Conservation (phyloP, 345 rosid species). For the Populus alba region DNA sequence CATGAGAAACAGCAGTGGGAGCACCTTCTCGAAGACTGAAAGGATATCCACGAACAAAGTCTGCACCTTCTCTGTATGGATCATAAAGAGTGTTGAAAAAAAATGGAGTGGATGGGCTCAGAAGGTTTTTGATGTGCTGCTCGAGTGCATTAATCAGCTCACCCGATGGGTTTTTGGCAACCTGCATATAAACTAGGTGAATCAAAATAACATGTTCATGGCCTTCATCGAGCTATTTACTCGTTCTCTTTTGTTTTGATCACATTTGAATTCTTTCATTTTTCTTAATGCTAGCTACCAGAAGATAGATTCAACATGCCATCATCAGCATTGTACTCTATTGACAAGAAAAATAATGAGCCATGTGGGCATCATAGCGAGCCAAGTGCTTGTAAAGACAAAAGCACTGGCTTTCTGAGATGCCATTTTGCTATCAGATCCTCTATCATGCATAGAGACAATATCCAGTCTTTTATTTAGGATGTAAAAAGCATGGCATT, state of each 20-base stretch:
- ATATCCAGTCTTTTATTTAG: neutral
- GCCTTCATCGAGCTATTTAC: neutral
- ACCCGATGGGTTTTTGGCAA: conserved; percentile 50
- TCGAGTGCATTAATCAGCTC: conserved; percentile 49
- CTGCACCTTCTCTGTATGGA: conserved; percentile 48
- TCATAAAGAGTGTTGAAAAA: conserved; percentile 59
- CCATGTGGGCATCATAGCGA: conserved; percentile 18
- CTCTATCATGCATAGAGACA: conserved; percentile 2
- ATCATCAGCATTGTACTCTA: neutral
- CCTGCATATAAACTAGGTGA: conserved; percentile 21
- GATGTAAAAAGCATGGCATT: neutral
- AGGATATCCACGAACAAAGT: conserved; percentile 52
- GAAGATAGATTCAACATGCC: neutral
- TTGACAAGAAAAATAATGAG: neutral
- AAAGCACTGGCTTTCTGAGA: conserved; percentile 23
- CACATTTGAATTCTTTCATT: neutral
- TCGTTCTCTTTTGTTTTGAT: no score
- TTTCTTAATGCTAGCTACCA: neutral
- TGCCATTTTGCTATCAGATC: conserved; percentile 13
- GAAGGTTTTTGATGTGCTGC: conserved; percentile 51
- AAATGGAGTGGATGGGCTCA: conserved; percentile 45
- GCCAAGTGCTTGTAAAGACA: conserved; percentile 3
- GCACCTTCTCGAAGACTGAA: conserved; percentile 45
- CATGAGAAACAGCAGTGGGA: conserved; percentile 46
- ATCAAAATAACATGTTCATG: neutral